Evolutionary conservation across 2,329 filamentous ascomycete species (phyloP).

Genomic region (Neofusicoccum cordaticola): DNA sequence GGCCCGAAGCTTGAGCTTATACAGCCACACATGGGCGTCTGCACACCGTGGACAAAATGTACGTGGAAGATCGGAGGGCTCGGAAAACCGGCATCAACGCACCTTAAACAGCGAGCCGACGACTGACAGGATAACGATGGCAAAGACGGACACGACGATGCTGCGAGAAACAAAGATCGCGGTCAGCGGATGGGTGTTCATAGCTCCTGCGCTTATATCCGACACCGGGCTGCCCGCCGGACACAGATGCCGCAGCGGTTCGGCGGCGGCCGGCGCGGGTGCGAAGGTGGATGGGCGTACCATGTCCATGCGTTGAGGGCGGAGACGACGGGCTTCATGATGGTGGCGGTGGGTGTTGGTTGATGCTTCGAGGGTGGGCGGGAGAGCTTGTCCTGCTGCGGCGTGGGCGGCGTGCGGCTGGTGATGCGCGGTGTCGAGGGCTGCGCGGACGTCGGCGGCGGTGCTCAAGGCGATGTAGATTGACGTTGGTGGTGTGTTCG

Average conservation of each 20-base stretch:
- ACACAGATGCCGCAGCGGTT: not conserved
- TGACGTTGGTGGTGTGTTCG: not conserved
- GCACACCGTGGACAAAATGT: too few relatives aligned
- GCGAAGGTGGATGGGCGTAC: conserved; percentile 54
- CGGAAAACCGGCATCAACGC: conserved; percentile 26
- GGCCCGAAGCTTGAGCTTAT: too few relatives aligned
- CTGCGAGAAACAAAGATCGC: conserved; percentile 45
- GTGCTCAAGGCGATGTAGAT: not conserved
- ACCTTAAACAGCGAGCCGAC: conserved; percentile 72
- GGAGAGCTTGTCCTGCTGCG: not conserved
- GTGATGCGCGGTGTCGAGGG: not conserved
- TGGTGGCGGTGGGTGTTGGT: conserved; percentile 25
- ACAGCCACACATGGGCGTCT: too few relatives aligned
- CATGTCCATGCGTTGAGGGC: conserved; percentile 93
- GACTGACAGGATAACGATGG: conserved; percentile 62
- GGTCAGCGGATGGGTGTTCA: conserved; percentile 1
- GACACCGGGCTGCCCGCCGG: too few relatives aligned
- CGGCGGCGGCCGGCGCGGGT: not conserved
- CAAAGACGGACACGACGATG: conserved; percentile 65
- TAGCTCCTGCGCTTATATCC: not conserved
- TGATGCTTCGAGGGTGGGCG: not conserved
- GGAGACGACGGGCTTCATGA: conserved; percentile 92
- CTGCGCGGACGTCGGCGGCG: not conserved
- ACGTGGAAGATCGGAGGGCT: too few relatives aligned
- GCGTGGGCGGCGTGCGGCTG: not conserved